Evolutionary conservation across 305 asterid species (phyloP), one percentile per base, ranked within the genome.

Genomic region (Ajuga reptans): DNA sequence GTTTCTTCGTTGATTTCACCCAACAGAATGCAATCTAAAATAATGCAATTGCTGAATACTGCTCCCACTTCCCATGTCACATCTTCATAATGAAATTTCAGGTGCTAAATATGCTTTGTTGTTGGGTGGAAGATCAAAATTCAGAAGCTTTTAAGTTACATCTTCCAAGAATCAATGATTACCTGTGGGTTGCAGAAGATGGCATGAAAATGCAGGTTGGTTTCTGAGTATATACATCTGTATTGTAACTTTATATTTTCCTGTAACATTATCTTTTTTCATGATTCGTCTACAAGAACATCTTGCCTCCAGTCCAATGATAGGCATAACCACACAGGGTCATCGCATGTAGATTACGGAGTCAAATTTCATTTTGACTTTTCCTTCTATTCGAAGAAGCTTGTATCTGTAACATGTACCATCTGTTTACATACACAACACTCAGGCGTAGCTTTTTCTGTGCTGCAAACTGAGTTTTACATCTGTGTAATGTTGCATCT

Each of bases 141-240:
- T 94, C 99, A 47, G 89, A 84, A 69, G 95, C 98, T 70, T 86
- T 94, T 84, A 89, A 89, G 85, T 78, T 84, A 73, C 99, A 94
- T 76, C 89, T 94, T 49, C 91, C 99, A 42, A 87, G 99, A 79
- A 60, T 94, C 69, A 17, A 83, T 55, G 99, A 94, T 83, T 94
- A 84, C 80, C 68, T 94, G 50, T 94, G 99, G 99, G 55, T 94
- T 76, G 99, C 98, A 50, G 99, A 94, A 83, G 99, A 94, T 83
- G 99, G 99, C 84, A 87, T 94, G 99, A 94, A 94, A 73, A 94
- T 94, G 98, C 92, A 94, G 99, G 99, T 90, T 60, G 68, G 57
- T 54, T 42, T 62, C 72, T 51, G 21, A 55, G 9, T 45, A 41
- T 65, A 33, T 37, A 49, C 64, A 31, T 52, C 7, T 24, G 9